Base-by-base conservation (phyloP, 176 grass and related monocot genomes). In the Oryza nivara region DNA sequence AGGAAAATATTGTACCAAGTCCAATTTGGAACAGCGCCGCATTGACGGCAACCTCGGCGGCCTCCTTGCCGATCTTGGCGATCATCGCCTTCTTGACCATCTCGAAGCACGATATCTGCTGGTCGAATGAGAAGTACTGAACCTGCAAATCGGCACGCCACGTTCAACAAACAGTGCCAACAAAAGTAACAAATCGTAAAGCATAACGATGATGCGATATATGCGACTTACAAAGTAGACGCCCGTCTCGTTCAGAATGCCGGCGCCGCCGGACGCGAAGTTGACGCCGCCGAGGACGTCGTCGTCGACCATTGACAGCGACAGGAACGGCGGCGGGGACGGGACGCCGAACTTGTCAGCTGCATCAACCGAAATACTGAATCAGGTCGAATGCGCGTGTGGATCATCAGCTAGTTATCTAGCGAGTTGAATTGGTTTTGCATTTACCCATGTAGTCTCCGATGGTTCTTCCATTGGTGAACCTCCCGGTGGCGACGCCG, bases 161-260 rank as follows among this genome's bases (percentile, higher is more conserved):
- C 15, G 16, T 58, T 46, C 25, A 14, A 56, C 14, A 54, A 54
- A 28, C 48, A 13, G 36, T 43, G 70, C 32, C 54, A 28, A 36
- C 32, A 23, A 5, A 52, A 56, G 2, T 16, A 7, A 6, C 6
- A 22, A 60, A 19, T 60, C 51, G 16, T 9, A 28, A 60, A n/a
- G 17, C 19, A 60, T 7, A 60, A 60, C 56, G 19, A 28, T 67
- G 72, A 13, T 28, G 28, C 9, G 10, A 3, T 32, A 38, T 38
- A 11, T 23, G 20, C 68, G 68, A 58, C 56, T 90, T 89, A 98
- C 96, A 41, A 98, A 98, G 75, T 95, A 98, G 46, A 92, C 36
- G 79, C 96, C 96, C 1, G 96, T 98, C 84, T 98, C 96, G 72
- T 98, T 98, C 67, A 98, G 96, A 28, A 98, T 92, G 77, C 93